These are phyloP conservation scores for Colletotrichum sojae DNA, from an alignment of 2,329 filamentous ascomycete genomes.

Conservation along the genomic window DNA sequence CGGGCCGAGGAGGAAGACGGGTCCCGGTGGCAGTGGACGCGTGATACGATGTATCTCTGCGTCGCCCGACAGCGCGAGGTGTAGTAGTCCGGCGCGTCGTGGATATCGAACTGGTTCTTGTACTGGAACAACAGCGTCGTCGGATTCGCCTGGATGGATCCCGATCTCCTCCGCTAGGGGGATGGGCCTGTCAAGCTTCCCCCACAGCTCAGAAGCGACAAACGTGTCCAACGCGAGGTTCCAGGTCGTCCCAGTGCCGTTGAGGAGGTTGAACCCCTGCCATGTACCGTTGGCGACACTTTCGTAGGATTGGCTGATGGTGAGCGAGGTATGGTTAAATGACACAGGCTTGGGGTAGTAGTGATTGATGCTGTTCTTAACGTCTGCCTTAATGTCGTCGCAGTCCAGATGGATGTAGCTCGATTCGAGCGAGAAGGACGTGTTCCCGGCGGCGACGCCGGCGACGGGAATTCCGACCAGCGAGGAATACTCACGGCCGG, in stretches of 20 bases:
- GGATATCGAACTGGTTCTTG: not conserved
- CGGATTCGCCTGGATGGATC: conserved; percentile 12
- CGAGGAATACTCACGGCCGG: not conserved
- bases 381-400: not conserved
- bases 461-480: conserved; percentile 19
- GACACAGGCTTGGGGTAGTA: not conserved
- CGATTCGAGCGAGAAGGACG: conserved; percentile 24
- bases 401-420: conserved; percentile 28
- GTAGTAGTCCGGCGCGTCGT: not conserved
- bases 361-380: not conserved
- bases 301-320: not conserved
- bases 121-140: conserved; percentile 15
- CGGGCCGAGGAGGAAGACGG: not conserved
- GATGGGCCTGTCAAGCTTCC: not conserved
- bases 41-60: conserved; percentile 29
- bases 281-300: conserved; percentile 20
- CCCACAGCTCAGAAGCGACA: conserved; percentile 3
- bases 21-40: conserved; percentile 10
- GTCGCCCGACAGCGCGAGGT: conserved; percentile 11
- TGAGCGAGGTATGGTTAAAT: conserved; percentile 2
- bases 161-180: conserved; percentile 1
- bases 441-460: conserved; percentile 13
- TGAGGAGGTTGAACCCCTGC: conserved; percentile 8
- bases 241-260: not conserved
- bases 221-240: conserved; percentile 23